Conservation (phyloP, 2,329 filamentous ascomycete species). For the Scortechinia acanthostroma region DNA sequence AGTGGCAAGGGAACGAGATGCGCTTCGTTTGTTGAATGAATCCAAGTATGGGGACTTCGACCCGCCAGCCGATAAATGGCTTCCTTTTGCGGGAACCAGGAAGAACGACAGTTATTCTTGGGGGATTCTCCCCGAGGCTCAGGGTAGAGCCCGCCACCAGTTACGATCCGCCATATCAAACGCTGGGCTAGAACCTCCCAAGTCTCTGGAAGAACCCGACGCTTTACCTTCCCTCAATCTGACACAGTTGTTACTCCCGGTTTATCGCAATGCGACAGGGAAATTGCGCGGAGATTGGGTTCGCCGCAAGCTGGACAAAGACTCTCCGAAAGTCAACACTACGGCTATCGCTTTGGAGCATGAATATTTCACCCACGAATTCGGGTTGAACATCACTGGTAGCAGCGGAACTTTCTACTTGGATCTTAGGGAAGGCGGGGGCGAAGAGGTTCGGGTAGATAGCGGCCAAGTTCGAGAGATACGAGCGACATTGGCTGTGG, state of each 20-base stretch:
- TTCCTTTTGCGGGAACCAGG: constrained; percentile 42
- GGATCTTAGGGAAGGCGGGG: constrained; percentile 38
- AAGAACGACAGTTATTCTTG: constrained; percentile 48
- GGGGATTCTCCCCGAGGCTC: constrained; percentile 40
- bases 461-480: constrained; percentile 37
- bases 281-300: constrained; percentile 50
- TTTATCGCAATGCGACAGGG: constrained; percentile 52
- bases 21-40: background rate
- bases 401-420: constrained; percentile 38
- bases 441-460: constrained; percentile 15
- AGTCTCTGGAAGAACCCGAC: background rate
- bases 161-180: background rate
- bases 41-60: constrained; percentile 2
- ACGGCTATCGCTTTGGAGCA: constrained; percentile 37
- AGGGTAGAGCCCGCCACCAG: constrained; percentile 33
- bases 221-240: background rate
- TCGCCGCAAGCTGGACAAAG: constrained; percentile 28
- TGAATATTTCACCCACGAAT: constrained; percentile 41
- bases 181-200: background rate
- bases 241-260: constrained; percentile 19
- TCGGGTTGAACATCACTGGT: constrained; percentile 49
- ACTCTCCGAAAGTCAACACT: constrained; percentile 24
- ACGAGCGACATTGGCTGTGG: constrained; percentile 40
- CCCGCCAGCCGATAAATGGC: constrained; percentile 4
- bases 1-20: background rate